A percentile compares a stretch with the other conserved stretches of the same genome.
Conservation (phyloP, 2,329 filamentous ascomycete species). For the Dryadomyces quercivorus region DNA sequence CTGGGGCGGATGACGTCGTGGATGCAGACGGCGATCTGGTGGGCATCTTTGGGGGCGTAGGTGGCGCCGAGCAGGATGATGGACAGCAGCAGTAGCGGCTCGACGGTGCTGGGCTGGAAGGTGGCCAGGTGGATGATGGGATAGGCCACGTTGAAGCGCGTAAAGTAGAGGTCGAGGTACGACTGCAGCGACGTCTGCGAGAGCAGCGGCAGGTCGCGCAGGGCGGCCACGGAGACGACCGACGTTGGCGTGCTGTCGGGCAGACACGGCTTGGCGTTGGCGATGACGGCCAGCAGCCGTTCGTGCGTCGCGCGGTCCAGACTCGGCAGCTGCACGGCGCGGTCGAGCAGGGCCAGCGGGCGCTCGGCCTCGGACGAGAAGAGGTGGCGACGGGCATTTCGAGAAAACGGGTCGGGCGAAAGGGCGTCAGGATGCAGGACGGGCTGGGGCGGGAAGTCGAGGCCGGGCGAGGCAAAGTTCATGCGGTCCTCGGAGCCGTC, state of each 20-base stretch:
- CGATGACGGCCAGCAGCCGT: not conserved
- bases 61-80: conserved; percentile 9
- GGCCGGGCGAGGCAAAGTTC: not conserved
- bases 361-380: not conserved
- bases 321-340: not conserved
- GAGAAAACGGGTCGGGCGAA: not conserved
- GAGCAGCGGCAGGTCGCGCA: conserved; percentile 3
- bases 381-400: not conserved
- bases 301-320: not conserved
- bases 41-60: conserved; percentile 10
- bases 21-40: conserved; percentile 11
- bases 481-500: not conserved
- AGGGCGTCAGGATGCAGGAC: not conserved
- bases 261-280: not conserved
- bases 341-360: conserved; percentile 4
- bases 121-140: conserved; percentile 8
- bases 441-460: not conserved
- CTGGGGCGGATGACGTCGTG: conserved; percentile 11
- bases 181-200: conserved; percentile 4
- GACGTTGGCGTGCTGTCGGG: not conserved
- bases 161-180: conserved; percentile 7
- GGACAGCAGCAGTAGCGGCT: conserved; percentile 9
- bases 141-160: conserved; percentile 9
- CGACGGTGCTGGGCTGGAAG: not conserved
- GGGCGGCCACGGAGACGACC: not conserved